Evolutionary conservation across 2,329 filamentous ascomycete genomes (phyloP).

Genomic region (Penicillium fuscoglaucum): DNA sequence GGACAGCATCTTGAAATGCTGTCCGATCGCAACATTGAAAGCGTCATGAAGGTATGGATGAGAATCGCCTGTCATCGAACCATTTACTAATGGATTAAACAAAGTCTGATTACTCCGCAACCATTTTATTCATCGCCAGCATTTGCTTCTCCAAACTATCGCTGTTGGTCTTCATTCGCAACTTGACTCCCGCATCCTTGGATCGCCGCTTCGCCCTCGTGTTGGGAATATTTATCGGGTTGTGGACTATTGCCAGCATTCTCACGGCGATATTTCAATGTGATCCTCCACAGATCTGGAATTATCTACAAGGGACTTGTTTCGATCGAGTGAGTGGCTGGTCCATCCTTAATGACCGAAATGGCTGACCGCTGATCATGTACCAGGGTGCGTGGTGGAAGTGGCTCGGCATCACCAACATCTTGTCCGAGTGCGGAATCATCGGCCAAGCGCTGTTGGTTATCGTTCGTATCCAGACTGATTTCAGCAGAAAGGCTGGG

Average conservation of each 20-base stretch:
- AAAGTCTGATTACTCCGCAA: slow-evolving; percentile 27
- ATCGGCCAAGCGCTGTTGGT: slow-evolving; percentile 26
- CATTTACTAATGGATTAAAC: background rate
- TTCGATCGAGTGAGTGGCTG: slow-evolving; percentile 21
- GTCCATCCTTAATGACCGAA: background rate
- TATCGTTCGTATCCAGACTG: slow-evolving; percentile 26
- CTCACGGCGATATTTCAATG: slow-evolving; percentile 26
- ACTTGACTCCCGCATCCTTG: slow-evolving; percentile 22
- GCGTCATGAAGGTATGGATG: slow-evolving; percentile 24
- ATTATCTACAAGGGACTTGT: slow-evolving; percentile 23
- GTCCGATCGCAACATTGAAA: slow-evolving; percentile 3
- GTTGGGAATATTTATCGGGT: slow-evolving; percentile 13
- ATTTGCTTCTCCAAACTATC: slow-evolving; percentile 29
- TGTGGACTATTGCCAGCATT: slow-evolving; percentile 20
- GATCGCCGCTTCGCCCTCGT: slow-evolving; percentile 20
- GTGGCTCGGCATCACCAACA: slow-evolving; percentile 28
- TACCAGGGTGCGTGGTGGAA: slow-evolving; percentile 26
- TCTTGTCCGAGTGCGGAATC: slow-evolving; percentile 28
- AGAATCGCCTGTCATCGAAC: background rate
- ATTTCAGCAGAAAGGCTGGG: slow-evolving; percentile 18
- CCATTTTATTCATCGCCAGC: slow-evolving; percentile 25
- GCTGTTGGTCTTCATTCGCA: slow-evolving; percentile 26
- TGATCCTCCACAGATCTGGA: slow-evolving; percentile 19
- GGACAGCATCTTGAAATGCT: slow-evolving; percentile 23
- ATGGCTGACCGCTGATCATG: background rate